Percentiles rank a stretch among this genome's conserved stretches.
phyloP scores from a whole-genome alignment of 192 early-diverging fungal genomes.

The Rhizoclosmatium sp. region DNA sequence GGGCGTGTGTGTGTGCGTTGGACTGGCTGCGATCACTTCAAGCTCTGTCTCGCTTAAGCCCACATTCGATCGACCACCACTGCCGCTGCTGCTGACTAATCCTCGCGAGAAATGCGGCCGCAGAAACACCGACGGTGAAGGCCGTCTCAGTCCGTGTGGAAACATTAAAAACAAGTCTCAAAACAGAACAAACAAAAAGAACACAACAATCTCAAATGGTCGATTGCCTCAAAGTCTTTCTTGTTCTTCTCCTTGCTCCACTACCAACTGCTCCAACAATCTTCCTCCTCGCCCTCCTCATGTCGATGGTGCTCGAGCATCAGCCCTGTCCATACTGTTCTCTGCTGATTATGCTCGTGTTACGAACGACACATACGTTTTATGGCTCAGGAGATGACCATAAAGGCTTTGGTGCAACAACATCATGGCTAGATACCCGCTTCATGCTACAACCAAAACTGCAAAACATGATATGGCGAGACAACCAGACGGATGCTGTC shows the following conservation, averaged over 20 bases:
- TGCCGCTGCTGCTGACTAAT: neutral
- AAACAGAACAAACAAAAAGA: too few relatives aligned
- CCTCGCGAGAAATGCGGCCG: too few relatives aligned
- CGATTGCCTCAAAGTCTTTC: conserved; percentile 38
- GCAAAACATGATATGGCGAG: conserved; percentile 14
- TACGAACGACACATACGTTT: conserved; percentile 16
- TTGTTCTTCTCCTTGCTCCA: conserved; percentile 41
- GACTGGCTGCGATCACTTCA: too few relatives aligned
- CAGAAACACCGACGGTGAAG: too few relatives aligned
- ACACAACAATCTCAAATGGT: neutral
- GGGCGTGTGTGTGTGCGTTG: neutral
- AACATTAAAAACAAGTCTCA: too few relatives aligned
- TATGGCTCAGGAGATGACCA: conserved; percentile 31
- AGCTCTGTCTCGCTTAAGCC: too few relatives aligned
- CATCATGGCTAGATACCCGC: conserved; percentile 24
- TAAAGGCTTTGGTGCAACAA: conserved; percentile 8
- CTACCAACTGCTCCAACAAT: conserved; percentile 39
- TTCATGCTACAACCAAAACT: conserved; percentile 2
- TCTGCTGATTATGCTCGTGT: conserved; percentile 18
- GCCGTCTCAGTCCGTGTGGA: neutral
- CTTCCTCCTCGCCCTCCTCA: conserved; percentile 42
- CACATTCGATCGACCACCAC: neutral
- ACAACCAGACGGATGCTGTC: conserved; percentile 17
- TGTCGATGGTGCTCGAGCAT: conserved; percentile 43
- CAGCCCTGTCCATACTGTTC: conserved; percentile 47